Evolutionary conservation across 1,284 basidiomycete species (phyloP).

Genomic region (Trametes versicolor): DNA sequence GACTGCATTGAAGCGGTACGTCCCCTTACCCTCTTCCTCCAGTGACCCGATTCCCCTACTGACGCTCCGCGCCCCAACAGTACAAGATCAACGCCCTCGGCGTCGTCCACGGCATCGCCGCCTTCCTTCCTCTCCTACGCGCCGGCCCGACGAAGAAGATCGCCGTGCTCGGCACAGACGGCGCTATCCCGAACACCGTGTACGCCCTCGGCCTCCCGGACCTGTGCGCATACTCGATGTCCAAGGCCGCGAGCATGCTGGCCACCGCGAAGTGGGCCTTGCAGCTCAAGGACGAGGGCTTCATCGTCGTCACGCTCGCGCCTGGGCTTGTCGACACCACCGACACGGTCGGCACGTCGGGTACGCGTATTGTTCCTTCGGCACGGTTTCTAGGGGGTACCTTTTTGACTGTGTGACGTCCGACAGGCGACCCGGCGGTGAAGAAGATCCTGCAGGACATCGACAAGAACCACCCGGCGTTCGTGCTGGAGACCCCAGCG

Average conservation of each 20-base stretch:
- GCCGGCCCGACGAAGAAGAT: conserved; percentile 50
- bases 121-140: conserved; percentile 50
- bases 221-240: conserved; percentile 45
- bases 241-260: conserved; percentile 52
- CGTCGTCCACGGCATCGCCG: conserved; percentile 48
- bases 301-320: conserved; percentile 48
- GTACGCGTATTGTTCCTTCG: not conserved
- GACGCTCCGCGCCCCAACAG: conserved; percentile 16
- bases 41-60: not conserved
- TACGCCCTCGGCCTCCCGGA: conserved; percentile 23
- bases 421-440: not conserved
- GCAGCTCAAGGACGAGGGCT: conserved; percentile 46
- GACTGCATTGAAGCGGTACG: conserved; percentile 28
- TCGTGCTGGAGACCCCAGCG: conserved; percentile 40
- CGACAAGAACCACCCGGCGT: conserved; percentile 2
- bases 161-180: conserved; percentile 44
- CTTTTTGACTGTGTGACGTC: not conserved
- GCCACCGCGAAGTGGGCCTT: conserved; percentile 51
- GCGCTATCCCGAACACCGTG: conserved; percentile 44
- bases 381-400: not conserved
- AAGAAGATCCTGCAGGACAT: not conserved
- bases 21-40: not conserved
- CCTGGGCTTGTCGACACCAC: conserved; percentile 50
- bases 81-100: conserved; percentile 51
- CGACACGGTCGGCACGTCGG: conserved; percentile 1